Percentiles rank a stretch among this genome's conserved stretches.
phyloP scores from a whole-genome alignment of 75 land plant genomes.

The Selaginella tamariscina region DNA sequence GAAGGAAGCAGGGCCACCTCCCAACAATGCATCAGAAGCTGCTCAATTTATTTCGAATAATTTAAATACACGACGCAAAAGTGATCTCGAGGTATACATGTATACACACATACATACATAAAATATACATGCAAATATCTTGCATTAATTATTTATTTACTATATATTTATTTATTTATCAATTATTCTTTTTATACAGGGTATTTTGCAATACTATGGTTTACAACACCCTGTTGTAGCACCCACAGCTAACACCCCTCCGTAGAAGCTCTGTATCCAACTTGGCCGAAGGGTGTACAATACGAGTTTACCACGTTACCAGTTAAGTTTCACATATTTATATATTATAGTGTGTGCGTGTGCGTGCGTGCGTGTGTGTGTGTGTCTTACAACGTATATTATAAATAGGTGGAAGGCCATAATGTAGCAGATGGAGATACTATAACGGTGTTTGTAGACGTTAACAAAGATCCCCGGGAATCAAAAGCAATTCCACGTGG shows the following conservation, averaged over 20 bases:
- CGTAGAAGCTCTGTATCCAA: constrained; percentile 15
- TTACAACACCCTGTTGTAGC: constrained; percentile 23
- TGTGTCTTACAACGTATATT: neutral
- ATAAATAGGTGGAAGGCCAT: constrained; percentile 48
- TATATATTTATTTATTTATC: neutral
- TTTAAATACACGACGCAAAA: constrained; percentile 51
- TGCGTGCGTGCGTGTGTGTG: neutral
- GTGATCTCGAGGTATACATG: constrained; percentile 57
- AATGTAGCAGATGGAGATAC: constrained; percentile 82
- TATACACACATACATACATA: neutral
- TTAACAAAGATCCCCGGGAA: constrained; percentile 40
- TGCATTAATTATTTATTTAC: neutral
- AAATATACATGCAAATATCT: neutral
- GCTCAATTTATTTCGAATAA: constrained; percentile 43
- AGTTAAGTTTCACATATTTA: constrained; percentile 22
- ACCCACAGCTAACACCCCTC: neutral
- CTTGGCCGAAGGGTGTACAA: constrained; percentile 50
- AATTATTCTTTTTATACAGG: constrained; percentile 30
- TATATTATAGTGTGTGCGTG: neutral
- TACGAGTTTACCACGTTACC: constrained; percentile 62
- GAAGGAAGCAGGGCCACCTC: constrained; percentile 65
- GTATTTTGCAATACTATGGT: constrained; percentile 61
- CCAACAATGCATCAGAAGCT: constrained; percentile 70
- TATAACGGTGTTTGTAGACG: constrained; percentile 64
- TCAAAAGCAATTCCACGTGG: constrained; percentile 44